Percentiles rank a stretch among this genome's conserved stretches.
Evolutionary conservation across 352 stramenopile species (phyloP).

Genomic region (Phytopythium aichiense): DNA sequence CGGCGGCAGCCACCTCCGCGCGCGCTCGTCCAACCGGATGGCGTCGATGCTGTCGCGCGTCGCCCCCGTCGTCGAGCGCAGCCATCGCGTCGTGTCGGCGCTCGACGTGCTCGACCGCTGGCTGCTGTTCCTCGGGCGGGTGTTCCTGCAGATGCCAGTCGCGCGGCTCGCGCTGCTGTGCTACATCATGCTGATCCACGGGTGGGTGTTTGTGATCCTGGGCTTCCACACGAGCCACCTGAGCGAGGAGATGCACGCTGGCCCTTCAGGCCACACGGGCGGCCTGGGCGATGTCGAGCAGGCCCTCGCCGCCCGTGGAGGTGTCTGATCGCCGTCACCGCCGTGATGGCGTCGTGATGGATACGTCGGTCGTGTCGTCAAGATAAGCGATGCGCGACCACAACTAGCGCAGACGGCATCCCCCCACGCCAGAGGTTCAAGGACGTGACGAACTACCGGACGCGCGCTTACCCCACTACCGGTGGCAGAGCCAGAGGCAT

Average conservation of each 20-base stretch:
- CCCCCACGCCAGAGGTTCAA: too few species aligned
- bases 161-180: constrained; percentile 65
- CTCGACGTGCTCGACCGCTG: constrained; percentile 68
- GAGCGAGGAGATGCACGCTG: constrained; percentile 65
- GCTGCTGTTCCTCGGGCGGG: constrained; percentile 71
- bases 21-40: constrained; percentile 57
- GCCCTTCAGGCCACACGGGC: constrained; percentile 15
- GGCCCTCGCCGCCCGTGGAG: not conserved
- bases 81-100: constrained; percentile 53
- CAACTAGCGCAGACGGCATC: not conserved
- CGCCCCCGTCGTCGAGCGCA: constrained; percentile 67
- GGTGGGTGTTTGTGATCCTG: constrained; percentile 84
- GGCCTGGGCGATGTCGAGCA: constrained; percentile 7
- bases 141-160: constrained; percentile 75
- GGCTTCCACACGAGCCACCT: constrained; percentile 87
- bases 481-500: not conserved
- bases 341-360: not conserved
- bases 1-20: constrained; percentile 18
- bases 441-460: too few species aligned
- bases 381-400: not conserved
- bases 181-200: constrained; percentile 79
- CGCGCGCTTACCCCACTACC: not conserved
- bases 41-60: constrained; percentile 55
- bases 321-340: not conserved
- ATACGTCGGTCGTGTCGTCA: not conserved